phyloP scores from a whole-genome alignment of 1,284 basidiomycete genomes.

The Pterulicium gracile region DNA sequence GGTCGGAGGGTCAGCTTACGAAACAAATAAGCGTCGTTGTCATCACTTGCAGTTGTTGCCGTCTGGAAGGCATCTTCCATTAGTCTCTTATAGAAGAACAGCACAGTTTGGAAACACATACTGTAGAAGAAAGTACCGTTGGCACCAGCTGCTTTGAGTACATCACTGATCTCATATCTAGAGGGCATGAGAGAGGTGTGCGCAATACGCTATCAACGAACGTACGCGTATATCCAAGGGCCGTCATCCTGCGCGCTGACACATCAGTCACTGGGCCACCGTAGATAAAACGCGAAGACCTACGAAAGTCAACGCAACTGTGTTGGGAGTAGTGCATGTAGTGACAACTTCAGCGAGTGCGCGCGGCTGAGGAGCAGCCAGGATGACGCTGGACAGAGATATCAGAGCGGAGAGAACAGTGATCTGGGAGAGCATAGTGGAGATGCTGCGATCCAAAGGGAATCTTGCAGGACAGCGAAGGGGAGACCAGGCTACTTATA shows the following conservation, averaged over 20 bases:
- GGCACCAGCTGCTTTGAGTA: conserved; percentile 14
- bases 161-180: conserved; percentile 5
- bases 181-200: background rate
- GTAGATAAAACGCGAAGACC: conserved; percentile 9
- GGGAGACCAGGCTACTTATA: no score
- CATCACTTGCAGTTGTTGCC: conserved; percentile 19
- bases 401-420: background rate
- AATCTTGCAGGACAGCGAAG: no score
- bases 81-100: background rate
- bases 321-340: conserved; percentile 23
- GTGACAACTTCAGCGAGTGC: conserved; percentile 20
- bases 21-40: background rate
- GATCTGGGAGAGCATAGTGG: no score
- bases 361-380: background rate
- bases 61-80: conserved; percentile 14
- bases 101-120: conserved; percentile 13
- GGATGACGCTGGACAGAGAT: background rate
- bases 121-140: conserved; percentile 36
- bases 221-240: conserved; percentile 20
- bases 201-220: background rate
- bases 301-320: conserved; percentile 28
- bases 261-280: background rate
- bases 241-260: conserved; percentile 19
- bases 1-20: background rate
- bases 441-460: no score